Base-by-base conservation (phyloP, 192 early-diverging fungal species). In the Linnemannia hyalina region DNA sequence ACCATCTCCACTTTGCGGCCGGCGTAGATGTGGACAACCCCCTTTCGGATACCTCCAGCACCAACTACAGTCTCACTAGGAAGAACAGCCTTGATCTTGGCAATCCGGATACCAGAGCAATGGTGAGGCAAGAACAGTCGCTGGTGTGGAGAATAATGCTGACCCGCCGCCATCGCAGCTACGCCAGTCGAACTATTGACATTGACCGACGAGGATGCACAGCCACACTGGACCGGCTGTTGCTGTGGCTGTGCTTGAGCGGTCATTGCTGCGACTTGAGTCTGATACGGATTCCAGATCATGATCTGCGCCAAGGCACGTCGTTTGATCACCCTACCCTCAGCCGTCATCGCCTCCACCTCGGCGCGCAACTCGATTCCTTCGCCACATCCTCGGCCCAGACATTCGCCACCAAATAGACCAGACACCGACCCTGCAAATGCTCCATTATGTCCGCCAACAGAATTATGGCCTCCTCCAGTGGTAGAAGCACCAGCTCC, bases 61-160 rank as follows among this genome's bases (percentile, higher is more conserved):
- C 84, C 70, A 22, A 75, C 63, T 10, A 81, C 84, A 26, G 84
- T 81, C n/a, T 88, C 85, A 0, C 76, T 44, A 1, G 91, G 89
- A 5, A 92, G 75, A 0, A 92, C 89, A 3, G 91, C 91, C 78
- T 92, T 92, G 70, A 92, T 89, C 76, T 88, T 90, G 71, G 78
- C 90, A 23, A 89, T 83, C 4, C 88, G 74, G 32, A 88, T 74
- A 3, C 82, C 84, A 2, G 80, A 72, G 18, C 82, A 81, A 44
- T 81, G 75, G 36, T 81, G 79, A n/a, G 55, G 46, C 68, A 76
- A 57, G 13, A 29, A 47, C 18, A 26, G 38, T 35, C 73, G 41
- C 20, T 73, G 80, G 20, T 8, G 74, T 40, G 35, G 70, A 26
- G 46, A 20, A 68, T 40, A 63, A 69, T 16, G 55, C 35, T 65